Evolutionary conservation across 805 yeast genomes (phyloP).

Genomic region (Naumovozyma dairenensis): DNA sequence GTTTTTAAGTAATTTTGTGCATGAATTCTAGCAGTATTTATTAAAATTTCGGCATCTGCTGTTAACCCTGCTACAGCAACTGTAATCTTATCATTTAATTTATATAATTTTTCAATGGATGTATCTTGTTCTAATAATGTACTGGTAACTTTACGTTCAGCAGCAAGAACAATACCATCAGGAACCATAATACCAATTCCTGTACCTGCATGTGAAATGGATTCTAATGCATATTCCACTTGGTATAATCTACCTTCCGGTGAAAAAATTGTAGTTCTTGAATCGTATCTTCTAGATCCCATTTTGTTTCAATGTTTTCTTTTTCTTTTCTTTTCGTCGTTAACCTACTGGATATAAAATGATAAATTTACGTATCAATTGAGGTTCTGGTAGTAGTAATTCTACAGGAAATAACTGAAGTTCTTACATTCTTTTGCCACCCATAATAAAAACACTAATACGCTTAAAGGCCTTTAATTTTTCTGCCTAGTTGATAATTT

Average conservation of each 20-base stretch:
- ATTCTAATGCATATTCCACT: constrained; percentile 94
- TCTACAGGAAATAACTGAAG: no score
- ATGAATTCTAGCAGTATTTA: constrained; percentile 72
- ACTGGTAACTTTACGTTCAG: constrained; percentile 91
- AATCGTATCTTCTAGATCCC: constrained; percentile 96
- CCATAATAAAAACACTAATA: no score
- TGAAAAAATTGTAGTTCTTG: constrained; percentile 96
- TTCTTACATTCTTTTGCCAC: no score
- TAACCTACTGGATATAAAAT: no score
- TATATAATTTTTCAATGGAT: constrained; percentile 84
- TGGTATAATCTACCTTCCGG: constrained; percentile 98
- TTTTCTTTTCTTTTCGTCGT: no score
- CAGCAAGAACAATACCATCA: constrained; percentile 89
- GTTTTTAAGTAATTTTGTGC: constrained; percentile 81
- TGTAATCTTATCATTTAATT: constrained; percentile 68
- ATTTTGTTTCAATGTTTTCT: no score
- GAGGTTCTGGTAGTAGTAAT: no score
- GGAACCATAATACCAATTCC: constrained; percentile 86
- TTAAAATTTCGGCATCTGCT: constrained; percentile 88
- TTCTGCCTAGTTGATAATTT: no score
- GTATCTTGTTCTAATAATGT: constrained; percentile 90
- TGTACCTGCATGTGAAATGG: constrained; percentile 95
- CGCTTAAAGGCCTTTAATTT: no score
- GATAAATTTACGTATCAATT: no score
- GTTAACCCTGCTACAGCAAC: constrained; percentile 98